Evolutionary conservation across 371 early-diverging fungal species (phyloP).

Genomic region (Mortierella sp.): DNA sequence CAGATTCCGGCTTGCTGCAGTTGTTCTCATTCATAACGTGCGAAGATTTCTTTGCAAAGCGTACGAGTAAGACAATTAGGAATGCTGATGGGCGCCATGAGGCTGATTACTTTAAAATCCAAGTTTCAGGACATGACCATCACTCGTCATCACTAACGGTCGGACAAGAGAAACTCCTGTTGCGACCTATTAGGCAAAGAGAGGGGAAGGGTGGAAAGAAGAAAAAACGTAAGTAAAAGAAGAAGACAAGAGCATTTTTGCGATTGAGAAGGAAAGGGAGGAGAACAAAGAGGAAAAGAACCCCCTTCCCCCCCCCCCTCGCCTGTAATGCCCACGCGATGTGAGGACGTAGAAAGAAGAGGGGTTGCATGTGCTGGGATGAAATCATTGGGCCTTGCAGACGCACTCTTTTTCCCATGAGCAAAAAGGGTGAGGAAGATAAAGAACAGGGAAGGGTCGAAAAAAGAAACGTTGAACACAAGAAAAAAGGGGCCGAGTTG

Average conservation of each 20-base stretch:
- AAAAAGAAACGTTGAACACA: not conserved
- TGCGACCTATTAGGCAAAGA: not conserved
- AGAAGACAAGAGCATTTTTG: not conserved
- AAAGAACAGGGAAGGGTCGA: not conserved
- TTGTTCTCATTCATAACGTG: too few species aligned
- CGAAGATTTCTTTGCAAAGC: not conserved
- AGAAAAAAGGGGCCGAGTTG: not conserved
- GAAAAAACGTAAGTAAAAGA: not conserved
- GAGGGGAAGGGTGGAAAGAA: not conserved
- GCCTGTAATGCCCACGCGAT: not conserved
- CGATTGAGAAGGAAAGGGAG: not conserved
- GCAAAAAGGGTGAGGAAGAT: not conserved
- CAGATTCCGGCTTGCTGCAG: too few species aligned
- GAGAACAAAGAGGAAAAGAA: not conserved
- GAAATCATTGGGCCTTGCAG: not conserved
- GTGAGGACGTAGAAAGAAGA: not conserved
- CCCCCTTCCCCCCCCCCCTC: too few species aligned
- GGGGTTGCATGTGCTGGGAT: not conserved
- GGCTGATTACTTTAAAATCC: too few species aligned
- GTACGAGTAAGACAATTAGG: not conserved
- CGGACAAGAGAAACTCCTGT: not conserved
- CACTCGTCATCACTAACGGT: not conserved
- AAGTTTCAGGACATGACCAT: not conserved
- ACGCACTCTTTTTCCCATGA: not conserved
- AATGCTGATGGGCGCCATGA: too few species aligned